These are phyloP conservation scores for Mucor piriformis DNA, from an alignment of 371 early-diverging fungal genomes.

Conservation along the genomic window DNA sequence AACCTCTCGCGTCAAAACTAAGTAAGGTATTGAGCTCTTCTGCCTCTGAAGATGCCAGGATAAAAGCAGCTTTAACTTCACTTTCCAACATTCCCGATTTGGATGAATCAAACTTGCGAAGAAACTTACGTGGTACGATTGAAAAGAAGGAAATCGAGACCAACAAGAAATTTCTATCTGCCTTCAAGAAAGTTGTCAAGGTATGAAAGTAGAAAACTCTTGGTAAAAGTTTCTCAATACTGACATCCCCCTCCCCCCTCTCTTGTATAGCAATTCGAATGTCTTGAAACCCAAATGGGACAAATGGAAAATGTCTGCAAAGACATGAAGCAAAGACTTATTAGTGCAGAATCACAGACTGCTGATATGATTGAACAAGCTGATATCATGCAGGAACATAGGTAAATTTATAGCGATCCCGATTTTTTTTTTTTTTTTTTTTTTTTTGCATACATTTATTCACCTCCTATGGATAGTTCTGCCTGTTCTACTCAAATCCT, in stretches of 20 bases:
- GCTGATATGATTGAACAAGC: slow-evolving; percentile 69
- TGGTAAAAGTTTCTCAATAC: too few species aligned
- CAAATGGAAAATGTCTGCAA: slow-evolving; percentile 59
- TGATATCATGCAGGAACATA: slow-evolving; percentile 62
- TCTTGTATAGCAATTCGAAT: slow-evolving; percentile 48
- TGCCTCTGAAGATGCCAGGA: slow-evolving; percentile 55
- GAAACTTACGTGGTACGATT: slow-evolving; percentile 71
- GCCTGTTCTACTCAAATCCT: slow-evolving; percentile 55
- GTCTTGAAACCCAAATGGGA: slow-evolving; percentile 58
- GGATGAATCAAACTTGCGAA: slow-evolving; percentile 58
- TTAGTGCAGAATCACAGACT: slow-evolving; percentile 57
- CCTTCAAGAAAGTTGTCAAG: slow-evolving; percentile 64
- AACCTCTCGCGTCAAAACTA: slow-evolving; percentile 56
- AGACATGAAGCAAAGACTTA: slow-evolving; percentile 66
- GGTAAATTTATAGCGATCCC: slow-evolving; percentile 32
- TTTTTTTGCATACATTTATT: neutral
- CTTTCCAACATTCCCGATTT: slow-evolving; percentile 69
- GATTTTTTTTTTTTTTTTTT: neutral
- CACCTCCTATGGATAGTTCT: slow-evolving; percentile 30
- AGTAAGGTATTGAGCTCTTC: slow-evolving; percentile 60
- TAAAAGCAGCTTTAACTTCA: slow-evolving; percentile 66
- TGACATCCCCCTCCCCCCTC: too few species aligned
- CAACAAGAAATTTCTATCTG: slow-evolving; percentile 63
- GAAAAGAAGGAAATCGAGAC: slow-evolving; percentile 68
- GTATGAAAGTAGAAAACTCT: slow-evolving; percentile 42